phyloP scores from a whole-genome alignment of 2,329 filamentous ascomycete genomes.

The Exophiala bonariae region DNA sequence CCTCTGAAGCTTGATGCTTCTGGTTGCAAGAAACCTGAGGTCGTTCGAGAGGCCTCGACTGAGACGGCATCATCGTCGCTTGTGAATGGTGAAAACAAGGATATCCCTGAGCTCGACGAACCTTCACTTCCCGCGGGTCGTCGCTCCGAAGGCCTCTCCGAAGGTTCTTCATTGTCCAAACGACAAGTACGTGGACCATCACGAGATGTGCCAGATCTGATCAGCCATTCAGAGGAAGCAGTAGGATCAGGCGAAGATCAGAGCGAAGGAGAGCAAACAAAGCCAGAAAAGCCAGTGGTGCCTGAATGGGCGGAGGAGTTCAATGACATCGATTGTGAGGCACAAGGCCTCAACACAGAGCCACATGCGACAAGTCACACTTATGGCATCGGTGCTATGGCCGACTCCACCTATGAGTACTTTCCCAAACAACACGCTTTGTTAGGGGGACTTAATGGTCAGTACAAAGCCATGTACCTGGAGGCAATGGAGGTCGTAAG shows the following conservation, averaged over 20 bases:
- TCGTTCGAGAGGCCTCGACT: slow-evolving; percentile 27
- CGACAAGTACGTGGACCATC: too few relatives aligned
- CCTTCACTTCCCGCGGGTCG: too few relatives aligned
- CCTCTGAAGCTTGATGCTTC: slow-evolving; percentile 74
- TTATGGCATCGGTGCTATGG: slow-evolving; percentile 45
- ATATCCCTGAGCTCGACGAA: too few relatives aligned
- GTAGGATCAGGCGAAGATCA: background rate
- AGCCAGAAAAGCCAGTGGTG: slow-evolving; percentile 10
- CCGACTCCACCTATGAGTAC: slow-evolving; percentile 53
- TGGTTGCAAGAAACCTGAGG: slow-evolving; percentile 63
- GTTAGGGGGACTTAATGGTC: slow-evolving; percentile 42
- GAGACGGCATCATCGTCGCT: background rate
- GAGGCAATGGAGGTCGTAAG: slow-evolving; percentile 40
- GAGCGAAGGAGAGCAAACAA: background rate
- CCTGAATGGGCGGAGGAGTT: slow-evolving; percentile 6
- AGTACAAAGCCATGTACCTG: slow-evolving; percentile 47
- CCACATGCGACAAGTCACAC: slow-evolving; percentile 34
- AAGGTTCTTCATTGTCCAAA: too few relatives aligned
- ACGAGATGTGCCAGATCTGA: background rate
- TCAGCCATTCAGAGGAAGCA: background rate
- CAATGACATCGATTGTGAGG: slow-evolving; percentile 35
- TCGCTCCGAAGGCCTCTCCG: too few relatives aligned
- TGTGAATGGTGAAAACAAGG: background rate
- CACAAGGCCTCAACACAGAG: slow-evolving; percentile 41
- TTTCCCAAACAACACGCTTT: slow-evolving; percentile 51